A percentile compares a stretch with the other conserved stretches of the same genome.
These are phyloP conservation scores for Pinus taeda DNA, from an alignment of 75 land plant species.

Conservation along the genomic window DNA sequence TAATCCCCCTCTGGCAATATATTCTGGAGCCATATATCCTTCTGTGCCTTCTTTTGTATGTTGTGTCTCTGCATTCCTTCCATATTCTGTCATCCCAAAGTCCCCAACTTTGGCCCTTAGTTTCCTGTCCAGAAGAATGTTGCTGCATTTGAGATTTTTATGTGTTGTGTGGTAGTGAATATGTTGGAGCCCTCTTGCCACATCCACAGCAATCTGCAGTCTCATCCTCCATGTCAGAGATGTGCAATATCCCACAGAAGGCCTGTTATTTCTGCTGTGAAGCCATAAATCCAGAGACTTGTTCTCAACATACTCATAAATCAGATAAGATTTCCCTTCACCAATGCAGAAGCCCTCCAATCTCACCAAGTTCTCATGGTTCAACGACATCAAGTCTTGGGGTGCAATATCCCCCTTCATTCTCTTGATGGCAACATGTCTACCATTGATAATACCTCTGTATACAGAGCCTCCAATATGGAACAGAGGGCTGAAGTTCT, in stretches of 20 bases:
- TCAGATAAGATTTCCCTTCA: slow-evolving; percentile 23
- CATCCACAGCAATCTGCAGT: slow-evolving; percentile 43
- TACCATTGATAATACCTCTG: slow-evolving; percentile 27
- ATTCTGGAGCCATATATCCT: slow-evolving; percentile 47
- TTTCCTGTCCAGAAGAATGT: slow-evolving; percentile 35
- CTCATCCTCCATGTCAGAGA: slow-evolving; percentile 29
- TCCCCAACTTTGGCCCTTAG: slow-evolving; percentile 49
- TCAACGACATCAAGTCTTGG: slow-evolving; percentile 21
- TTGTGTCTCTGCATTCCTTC: slow-evolving; percentile 17
- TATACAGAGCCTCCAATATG: slow-evolving; percentile 40
- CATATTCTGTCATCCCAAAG: slow-evolving; percentile 38
- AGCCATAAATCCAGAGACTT: slow-evolving; percentile 37
- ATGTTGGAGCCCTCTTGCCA: slow-evolving; percentile 46
- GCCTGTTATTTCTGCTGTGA: not conserved
- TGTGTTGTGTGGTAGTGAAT: slow-evolving; percentile 51
- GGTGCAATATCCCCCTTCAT: slow-evolving; percentile 32
- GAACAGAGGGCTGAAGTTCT: slow-evolving; percentile 22
- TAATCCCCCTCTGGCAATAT: slow-evolving; percentile 25
- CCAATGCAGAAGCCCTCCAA: slow-evolving; percentile 32
- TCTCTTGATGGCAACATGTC: slow-evolving; percentile 42
- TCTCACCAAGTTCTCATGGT: slow-evolving; percentile 26
- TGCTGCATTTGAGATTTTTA: slow-evolving; percentile 50
- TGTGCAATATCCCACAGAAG: not conserved
- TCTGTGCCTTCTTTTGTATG: slow-evolving; percentile 33
- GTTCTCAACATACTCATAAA: slow-evolving; percentile 49